These are phyloP conservation scores for Euryodendron excelsum DNA, from an alignment of 148 eudicot species.

Conservation along the genomic window DNA sequence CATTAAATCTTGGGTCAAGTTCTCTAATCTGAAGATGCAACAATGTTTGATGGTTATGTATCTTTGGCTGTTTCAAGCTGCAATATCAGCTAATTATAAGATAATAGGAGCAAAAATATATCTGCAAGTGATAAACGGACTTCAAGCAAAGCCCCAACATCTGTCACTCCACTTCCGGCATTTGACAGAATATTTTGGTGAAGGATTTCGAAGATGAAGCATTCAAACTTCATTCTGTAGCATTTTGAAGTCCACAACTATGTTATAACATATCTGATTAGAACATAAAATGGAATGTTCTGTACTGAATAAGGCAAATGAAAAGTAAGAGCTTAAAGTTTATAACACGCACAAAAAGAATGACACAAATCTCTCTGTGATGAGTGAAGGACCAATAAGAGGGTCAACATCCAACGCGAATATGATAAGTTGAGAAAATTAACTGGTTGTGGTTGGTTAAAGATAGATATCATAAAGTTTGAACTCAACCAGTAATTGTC, in stretches of 20 bases:
- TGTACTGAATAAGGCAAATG: neutral
- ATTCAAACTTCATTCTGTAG: too few relatives aligned
- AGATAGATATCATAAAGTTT: neutral
- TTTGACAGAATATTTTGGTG: neutral
- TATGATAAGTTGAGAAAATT: neutral
- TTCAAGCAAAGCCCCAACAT: neutral
- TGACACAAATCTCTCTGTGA: neutral
- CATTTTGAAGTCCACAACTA: too few relatives aligned
- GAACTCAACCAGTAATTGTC: neutral
- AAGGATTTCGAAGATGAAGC: too few relatives aligned
- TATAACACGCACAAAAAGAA: neutral
- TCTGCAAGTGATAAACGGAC: neutral
- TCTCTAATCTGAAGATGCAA: constrained; percentile 49
- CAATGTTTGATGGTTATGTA: constrained; percentile 46
- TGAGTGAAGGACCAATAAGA: neutral
- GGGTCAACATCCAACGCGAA: neutral
- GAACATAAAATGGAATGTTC: neutral
- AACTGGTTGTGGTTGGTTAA: neutral
- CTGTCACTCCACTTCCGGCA: neutral
- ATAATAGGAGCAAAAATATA: neutral
- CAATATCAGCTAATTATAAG: neutral
- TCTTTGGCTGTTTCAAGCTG: constrained; percentile 33
- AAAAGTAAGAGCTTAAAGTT: neutral
- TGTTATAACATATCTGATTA: neutral
- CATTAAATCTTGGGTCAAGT: constrained; percentile 25